These are phyloP conservation scores for Kodamaea sp. DNA, from an alignment of 1,139 yeast genomes.

Conservation along the genomic window DNA sequence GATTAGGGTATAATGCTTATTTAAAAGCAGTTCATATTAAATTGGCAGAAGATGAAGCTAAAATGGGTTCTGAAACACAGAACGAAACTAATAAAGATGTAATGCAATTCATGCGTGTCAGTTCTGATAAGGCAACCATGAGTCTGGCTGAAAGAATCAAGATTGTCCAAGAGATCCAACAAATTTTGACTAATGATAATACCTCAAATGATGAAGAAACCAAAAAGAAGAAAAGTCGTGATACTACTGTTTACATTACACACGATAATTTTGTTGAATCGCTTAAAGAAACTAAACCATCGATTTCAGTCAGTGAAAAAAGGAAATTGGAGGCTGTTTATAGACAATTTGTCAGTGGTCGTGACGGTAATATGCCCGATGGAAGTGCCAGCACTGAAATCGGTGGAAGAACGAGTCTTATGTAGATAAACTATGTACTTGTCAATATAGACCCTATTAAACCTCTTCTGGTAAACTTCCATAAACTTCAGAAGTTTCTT, in stretches of 20 bases:
- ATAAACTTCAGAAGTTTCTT: conserved; percentile 2
- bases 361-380: conserved; percentile 88
- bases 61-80: conserved; percentile 13
- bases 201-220: conserved; percentile 8
- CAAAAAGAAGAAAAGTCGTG: conserved; percentile 12
- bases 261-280: conserved; percentile 61
- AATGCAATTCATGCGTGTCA: conserved; percentile 35
- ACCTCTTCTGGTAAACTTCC: conserved; percentile 1
- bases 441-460: not conserved
- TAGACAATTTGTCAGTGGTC: conserved; percentile 65
- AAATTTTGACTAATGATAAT: conserved; percentile 22
- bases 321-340: conserved; percentile 63
- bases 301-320: conserved; percentile 74
- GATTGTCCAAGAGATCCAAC: conserved; percentile 46
- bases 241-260: conserved; percentile 37
- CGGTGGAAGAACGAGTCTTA: conserved; percentile 79
- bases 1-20: conserved; percentile 87
- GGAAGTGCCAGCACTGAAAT: conserved; percentile 79
- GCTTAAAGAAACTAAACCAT: conserved; percentile 74
- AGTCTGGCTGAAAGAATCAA: conserved; percentile 45
- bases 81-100: conserved; percentile 17
- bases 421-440: conserved; percentile 29
- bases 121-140: conserved; percentile 30
- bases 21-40: conserved; percentile 83
- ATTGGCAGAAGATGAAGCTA: conserved; percentile 45